Evolutionary conservation across 73 alveolate species (phyloP), one percentile per base, ranked within the genome.

Genomic region (Symbiodinium pilosum): DNA sequence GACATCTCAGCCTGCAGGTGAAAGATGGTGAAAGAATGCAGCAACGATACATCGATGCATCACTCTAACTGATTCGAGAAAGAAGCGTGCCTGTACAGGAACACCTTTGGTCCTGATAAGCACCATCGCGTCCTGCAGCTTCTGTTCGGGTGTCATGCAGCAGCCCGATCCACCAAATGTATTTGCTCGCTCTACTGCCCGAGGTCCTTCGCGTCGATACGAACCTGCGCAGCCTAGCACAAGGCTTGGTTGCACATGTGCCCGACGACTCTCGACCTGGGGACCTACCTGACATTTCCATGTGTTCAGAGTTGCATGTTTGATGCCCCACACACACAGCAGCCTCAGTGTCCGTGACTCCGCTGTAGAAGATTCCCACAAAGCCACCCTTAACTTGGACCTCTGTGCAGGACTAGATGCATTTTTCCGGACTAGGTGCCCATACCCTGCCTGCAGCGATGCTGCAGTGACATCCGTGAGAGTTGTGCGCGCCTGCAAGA

Each of bases 81-180:
- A 24, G 73, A 54, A 26, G 39, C 39, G 12, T 6, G 81, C 81
- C 81, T 64, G 30, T 9, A 64, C 38, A 28, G 81, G 81, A 64
- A 64, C 81, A 4, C 81, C 81, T 18, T 26, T 28, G 30, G 81
- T 64, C 38, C 81, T 20, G 81, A 64, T 64, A 14, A 38, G 30
- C 30, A 64, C 81, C 81, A 64, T 64, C 81, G 81, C 81, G 34
- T 64, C 81, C 81, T 64, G 81, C 32, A 24, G 81, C 81, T 64
- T 64, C 18, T 38, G 26, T 7, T 14, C 73, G 73, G 26, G 26
- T 26, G 73, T 9, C 32, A 30, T n/a, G 26, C 73, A 24, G 26
- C 73, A 54, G 4, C 4, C 73, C 59, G 59, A 47, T 47, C 21
- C 6, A 47, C 6, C 59, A 47, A 47, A 64, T 32, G 39, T 38